Base-by-base conservation (phyloP, 108 stramenopile species). In the Nitzschia inconspicua region DNA sequence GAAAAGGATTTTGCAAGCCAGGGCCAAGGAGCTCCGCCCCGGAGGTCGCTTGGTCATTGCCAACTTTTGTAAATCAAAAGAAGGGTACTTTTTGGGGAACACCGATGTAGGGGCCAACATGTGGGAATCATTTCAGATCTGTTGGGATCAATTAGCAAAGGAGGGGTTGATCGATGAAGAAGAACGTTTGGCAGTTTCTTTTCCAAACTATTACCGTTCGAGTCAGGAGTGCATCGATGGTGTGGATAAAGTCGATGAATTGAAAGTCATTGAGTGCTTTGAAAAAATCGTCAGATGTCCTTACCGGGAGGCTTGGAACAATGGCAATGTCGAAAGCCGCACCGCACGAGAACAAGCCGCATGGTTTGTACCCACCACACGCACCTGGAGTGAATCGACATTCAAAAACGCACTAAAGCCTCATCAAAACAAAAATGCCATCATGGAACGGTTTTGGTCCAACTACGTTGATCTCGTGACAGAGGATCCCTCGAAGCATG, bases 171-270 rank as follows among this genome's bases (percentile, higher is more conserved):
- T 82, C 53, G 65, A 60, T 20, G 70, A 60, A 18, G 65, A 64
- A 26, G 76, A 82, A 54, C 24, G 44, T 42, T 27, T 35, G 13
- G 74, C 66, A 23, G 66, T 77, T n/a, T 67, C 63, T 0, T 82
- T 82, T 54, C 76, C 81, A 2, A 73, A 63, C 44, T 77, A 78
- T 61, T 82, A 82, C 49, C 41, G 73, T 10, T 68, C 73, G 0
- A 66, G 37, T 23, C 61, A 75, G 23, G 81, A 82, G 39, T 73
- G 70, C 44, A 19, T 62, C 8, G 70, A 48, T 1, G 68, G 68
- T 16, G 48, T 77, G 27, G 73, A 72, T 20, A 25, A 40, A 1
- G 58, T 44, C 46, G 34, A 19, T 8, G 72, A 60, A 3, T 32
- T 78, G 26, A 61, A 63, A 41, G 35, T 78, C 3, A 36, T 78